A percentile compares a stretch with the other conserved stretches of the same genome.
Evolutionary conservation across 192 early-diverging fungal species (phyloP).

Genomic region (Coemansia sp.): DNA sequence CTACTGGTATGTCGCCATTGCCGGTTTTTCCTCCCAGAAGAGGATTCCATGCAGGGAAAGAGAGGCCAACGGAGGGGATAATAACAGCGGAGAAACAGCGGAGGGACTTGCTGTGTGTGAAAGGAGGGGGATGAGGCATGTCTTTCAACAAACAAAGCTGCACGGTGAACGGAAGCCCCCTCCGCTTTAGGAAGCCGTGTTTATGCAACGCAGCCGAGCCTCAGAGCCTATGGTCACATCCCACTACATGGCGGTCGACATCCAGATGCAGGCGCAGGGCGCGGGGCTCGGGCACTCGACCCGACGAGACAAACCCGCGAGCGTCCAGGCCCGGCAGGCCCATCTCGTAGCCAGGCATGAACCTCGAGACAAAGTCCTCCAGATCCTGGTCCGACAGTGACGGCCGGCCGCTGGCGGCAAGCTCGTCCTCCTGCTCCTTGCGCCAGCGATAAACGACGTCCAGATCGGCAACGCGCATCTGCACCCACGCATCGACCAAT

Average conservation of each 20-base stretch:
- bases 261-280: constrained; percentile 44
- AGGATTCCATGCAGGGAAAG: too few species aligned
- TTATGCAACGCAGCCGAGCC: neutral
- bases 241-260: constrained; percentile 30
- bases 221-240: constrained; percentile 29
- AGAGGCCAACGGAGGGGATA: too few species aligned
- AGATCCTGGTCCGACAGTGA: constrained; percentile 72
- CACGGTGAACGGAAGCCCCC: neutral
- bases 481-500: constrained; percentile 72
- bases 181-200: neutral
- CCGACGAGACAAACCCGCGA: constrained; percentile 32
- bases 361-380: constrained; percentile 75
- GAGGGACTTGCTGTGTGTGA: too few species aligned
- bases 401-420: constrained; percentile 31
- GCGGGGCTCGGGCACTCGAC: constrained; percentile 6
- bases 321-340: constrained; percentile 29
- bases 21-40: neutral
- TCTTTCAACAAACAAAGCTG: neutral
- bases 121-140: neutral
- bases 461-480: constrained; percentile 56
- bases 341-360: constrained; percentile 78
- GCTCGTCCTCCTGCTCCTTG: constrained; percentile 72
- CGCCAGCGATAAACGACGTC: constrained; percentile 79
- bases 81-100: too few species aligned
- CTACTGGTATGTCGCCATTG: neutral